Percentiles rank a stretch among this genome's conserved stretches.
These are phyloP conservation scores for Ichthyophonus hoferi DNA, from an alignment of 208 protist species.

Conservation along the genomic window DNA sequence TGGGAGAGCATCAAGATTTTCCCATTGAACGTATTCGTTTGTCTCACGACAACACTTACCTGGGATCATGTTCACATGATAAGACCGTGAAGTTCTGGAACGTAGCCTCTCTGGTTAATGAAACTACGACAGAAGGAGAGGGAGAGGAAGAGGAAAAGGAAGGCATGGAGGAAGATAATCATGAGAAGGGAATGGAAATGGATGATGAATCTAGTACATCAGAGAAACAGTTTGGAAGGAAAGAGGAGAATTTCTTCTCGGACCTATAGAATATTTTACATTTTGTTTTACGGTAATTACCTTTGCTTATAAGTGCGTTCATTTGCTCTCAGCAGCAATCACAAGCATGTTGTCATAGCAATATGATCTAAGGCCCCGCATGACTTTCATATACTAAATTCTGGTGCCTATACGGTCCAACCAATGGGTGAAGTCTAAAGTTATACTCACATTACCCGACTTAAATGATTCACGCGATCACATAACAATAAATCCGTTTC, in stretches of 20 bases:
- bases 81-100: conserved; percentile 14
- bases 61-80: conserved; percentile 28
- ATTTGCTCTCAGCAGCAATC: too few species aligned
- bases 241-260: neutral
- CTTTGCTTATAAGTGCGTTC: too few species aligned
- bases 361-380: too few species aligned
- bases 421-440: too few species aligned
- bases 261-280: neutral
- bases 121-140: neutral
- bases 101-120: neutral
- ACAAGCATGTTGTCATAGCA: too few species aligned
- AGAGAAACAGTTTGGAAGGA: neutral
- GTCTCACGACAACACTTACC: neutral
- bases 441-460: too few species aligned
- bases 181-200: neutral
- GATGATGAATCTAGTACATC: neutral
- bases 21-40: conserved; percentile 45
- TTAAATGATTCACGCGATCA: too few species aligned
- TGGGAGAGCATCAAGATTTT: conserved; percentile 44
- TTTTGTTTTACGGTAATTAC: too few species aligned
- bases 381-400: too few species aligned
- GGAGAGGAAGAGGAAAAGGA: neutral
- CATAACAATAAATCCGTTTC: too few species aligned
- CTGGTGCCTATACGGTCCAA: too few species aligned
- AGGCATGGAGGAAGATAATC: neutral